phyloP scores from a whole-genome alignment of 306 rosid species.

The Mucuna pruriens region DNA sequence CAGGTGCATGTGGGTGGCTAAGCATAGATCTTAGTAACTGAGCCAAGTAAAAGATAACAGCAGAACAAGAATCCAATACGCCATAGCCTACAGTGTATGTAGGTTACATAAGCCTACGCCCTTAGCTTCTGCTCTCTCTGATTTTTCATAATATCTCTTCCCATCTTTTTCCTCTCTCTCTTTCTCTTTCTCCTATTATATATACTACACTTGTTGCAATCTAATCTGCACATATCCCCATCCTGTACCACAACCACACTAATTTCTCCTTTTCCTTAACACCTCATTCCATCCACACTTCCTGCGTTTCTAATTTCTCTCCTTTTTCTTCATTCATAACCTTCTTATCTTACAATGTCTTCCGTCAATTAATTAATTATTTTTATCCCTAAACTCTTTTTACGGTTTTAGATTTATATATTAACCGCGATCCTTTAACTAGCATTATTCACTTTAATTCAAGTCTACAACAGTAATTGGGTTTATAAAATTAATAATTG shows the following conservation, averaged over 20 bases:
- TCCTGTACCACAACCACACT: not conserved
- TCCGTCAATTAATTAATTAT: too few relatives aligned
- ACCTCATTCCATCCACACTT: too few relatives aligned
- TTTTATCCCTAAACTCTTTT: too few relatives aligned
- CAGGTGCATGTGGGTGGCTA: not conserved
- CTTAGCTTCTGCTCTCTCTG: conserved; percentile 14
- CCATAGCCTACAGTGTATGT: conserved; percentile 26
- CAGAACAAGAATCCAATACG: conserved; percentile 41
- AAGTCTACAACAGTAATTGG: too few relatives aligned
- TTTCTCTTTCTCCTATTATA: not conserved
- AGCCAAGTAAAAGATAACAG: conserved; percentile 44
- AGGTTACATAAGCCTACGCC: conserved; percentile 49
- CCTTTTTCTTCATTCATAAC: too few relatives aligned
- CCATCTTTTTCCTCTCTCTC: not conserved
- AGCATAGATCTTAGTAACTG: conserved; percentile 41
- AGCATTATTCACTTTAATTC: too few relatives aligned
- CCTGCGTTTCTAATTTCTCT: too few relatives aligned
- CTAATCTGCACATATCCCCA: conserved; percentile 1
- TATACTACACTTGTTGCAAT: too few relatives aligned
- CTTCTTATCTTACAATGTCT: too few relatives aligned
- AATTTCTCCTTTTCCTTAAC: not conserved
- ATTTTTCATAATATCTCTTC: not conserved
- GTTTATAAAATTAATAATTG: too few relatives aligned
- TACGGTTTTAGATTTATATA: too few relatives aligned
- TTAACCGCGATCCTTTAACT: too few relatives aligned